Evolutionary conservation across 23 red algal genomes (phyloP), one percentile per base, ranked within the genome.

Genomic region (Gracilaria domingensis): DNA sequence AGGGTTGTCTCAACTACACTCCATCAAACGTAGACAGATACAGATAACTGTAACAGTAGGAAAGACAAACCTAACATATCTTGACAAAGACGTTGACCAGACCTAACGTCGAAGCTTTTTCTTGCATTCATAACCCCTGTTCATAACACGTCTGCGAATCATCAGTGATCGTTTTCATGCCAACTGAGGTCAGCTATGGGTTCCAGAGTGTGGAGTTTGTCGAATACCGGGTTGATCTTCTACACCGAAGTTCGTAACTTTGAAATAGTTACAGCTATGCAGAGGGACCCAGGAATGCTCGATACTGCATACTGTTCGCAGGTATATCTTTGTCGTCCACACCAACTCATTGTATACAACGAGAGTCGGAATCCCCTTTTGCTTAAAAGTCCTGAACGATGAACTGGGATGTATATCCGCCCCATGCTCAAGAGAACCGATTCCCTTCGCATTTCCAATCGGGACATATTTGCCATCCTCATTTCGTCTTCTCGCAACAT

Each of bases 271-370:
- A 0, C 74, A 28, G 57, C 93, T 82, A 39, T 95, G 93, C 77
- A 78, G 74, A 26, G 81, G 48, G 16, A 97, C 77, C 96, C 96
- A 98, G 0, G 56, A 34, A 25, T 72, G 75, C 59, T 98, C 96
- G 39, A 98, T 87, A 51, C 83, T 70, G 17, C 71, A 75, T 13
- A 98, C 92, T 28, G 80, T 85, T 12, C 96, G 96, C 42, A 98
- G 40, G 58, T 87, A 98, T 16, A 69, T 53, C 39, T 98, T 95
- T 54, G 86, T 89, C 24, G 96, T 98, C 35, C 91, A 80, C 9
- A 98, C 91, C 38, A 95, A 69, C 81, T 98, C 96, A 83, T 98
- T 57, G 64, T 95, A 98, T 36, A 94, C 29, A 12, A 98, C 81
- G 16, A 75, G 94, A 16, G 66, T 37, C 0, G 96, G 96, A 59